A percentile compares a stretch with the other conserved stretches of the same genome.
Conservation (phyloP, 2,329 filamentous ascomycete genomes). For the Macrophomina pseudophaseolina region DNA sequence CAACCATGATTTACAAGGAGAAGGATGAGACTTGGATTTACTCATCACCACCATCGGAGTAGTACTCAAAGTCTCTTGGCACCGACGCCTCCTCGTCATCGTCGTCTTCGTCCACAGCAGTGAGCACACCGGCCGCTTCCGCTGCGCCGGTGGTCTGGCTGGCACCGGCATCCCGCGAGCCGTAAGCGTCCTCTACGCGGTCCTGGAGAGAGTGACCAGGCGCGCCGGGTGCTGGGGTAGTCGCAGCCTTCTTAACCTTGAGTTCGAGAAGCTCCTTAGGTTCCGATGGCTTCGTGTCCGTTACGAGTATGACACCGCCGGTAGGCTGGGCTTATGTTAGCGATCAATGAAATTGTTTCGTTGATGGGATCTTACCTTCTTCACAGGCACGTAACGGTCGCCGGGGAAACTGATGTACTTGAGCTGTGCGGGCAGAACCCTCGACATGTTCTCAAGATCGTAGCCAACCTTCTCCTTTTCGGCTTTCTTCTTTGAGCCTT, state of each 20-base stretch:
- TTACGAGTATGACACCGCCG: slow-evolving; percentile 88
- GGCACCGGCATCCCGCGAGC: slow-evolving; percentile 32
- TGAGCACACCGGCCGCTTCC: slow-evolving; percentile 79
- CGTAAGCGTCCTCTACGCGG: slow-evolving; percentile 33
- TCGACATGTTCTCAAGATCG: slow-evolving; percentile 95
- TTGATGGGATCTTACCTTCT: slow-evolving; percentile 66
- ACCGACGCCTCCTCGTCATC: slow-evolving; percentile 74
- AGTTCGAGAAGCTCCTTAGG: slow-evolving; percentile 83
- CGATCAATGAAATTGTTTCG: slow-evolving; percentile 10
- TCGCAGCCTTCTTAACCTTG: slow-evolving; percentile 79
- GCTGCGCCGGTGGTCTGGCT: slow-evolving; percentile 60
- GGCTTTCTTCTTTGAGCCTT: slow-evolving; percentile 79
- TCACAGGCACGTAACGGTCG: slow-evolving; percentile 90
- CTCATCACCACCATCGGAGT: slow-evolving; percentile 63
- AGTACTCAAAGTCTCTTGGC: slow-evolving; percentile 79
- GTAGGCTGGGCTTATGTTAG: slow-evolving; percentile 71
- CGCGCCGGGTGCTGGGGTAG: slow-evolving; percentile 52
- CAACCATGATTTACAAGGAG: slow-evolving; percentile 21
- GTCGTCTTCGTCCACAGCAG: slow-evolving; percentile 83
- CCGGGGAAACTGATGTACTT: slow-evolving; percentile 94
- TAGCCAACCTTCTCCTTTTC: slow-evolving; percentile 98
- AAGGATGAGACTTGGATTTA: slow-evolving; percentile 1
- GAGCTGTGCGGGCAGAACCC: slow-evolving; percentile 88
- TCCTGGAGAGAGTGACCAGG: slow-evolving; percentile 41
- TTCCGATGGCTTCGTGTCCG: slow-evolving; percentile 80